Evolutionary conservation across 768 basidiomycete species (phyloP), one percentile per base, ranked within the genome.

Genomic region (Clavulina sp.): DNA sequence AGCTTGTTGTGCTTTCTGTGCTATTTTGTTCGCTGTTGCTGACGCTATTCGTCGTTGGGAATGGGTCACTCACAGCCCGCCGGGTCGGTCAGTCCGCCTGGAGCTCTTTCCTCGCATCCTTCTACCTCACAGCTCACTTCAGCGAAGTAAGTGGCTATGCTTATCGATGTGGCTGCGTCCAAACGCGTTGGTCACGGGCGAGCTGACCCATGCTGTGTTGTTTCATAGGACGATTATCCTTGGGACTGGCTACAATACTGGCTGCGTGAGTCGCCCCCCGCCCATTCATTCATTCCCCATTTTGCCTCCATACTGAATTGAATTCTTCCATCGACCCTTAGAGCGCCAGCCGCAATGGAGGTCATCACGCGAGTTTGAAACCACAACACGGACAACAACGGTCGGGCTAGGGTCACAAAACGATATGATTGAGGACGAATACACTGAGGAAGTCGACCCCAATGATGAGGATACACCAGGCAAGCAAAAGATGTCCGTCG

Each of bases 401-500:
- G 24, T 26, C 43, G 43, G 43, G 9, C 34, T 38, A 9, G 34
- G 34, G 19, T 19, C 34, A 9, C 34, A 38, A 38, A 38, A 9
- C 9, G 26, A 9, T 28, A 26, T 9, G 43, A 24, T 13, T 28
- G 43, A 46, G 26, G 13, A 13, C 24, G 13, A 13, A 38, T 38
- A 38, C 21, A 9, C 34, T 9, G 43, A 46, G 24, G 16, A 16
- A 1, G 13, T 9, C 13, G 43, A 46, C 26, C 13, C 26, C 13
- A 26, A 46, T 16, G 43, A 46, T 16, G 43, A 46, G 26, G 13
- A 13, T 13, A 46, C 43, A 13, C 43, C 43, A 13, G 43, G 43
- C 43, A 46, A 46, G 43, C 43, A 46, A 26, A 46, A 46, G 24
- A 28, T 46, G 43, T 9, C 13, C 43, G 43, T 46, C 43, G 43